A percentile compares a stretch with the other conserved stretches of the same genome.
Evolutionary conservation across 768 basidiomycete genomes (phyloP).

Genomic region (Suillus lakei): DNA sequence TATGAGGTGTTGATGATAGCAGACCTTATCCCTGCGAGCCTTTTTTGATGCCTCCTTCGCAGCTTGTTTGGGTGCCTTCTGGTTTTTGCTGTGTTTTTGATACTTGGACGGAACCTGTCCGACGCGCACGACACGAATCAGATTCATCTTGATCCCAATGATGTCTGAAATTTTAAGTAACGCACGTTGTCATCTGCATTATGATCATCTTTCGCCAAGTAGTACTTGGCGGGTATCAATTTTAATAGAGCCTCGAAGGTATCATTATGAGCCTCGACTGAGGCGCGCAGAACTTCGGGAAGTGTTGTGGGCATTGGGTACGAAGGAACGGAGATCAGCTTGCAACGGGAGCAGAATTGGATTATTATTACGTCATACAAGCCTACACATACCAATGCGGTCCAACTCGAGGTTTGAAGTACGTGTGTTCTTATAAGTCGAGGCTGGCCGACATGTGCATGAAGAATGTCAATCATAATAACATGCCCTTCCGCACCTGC

Average conservation of each 20-base stretch:
- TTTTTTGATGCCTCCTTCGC: slow-evolving; percentile 90
- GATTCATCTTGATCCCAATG: background rate
- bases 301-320: slow-evolving; percentile 53
- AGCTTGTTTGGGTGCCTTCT: slow-evolving; percentile 81
- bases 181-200: slow-evolving; percentile 19
- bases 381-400: too few species aligned
- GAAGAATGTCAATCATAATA: background rate
- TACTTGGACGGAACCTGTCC: slow-evolving; percentile 48
- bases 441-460: background rate
- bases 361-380: background rate
- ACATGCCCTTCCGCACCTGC: background rate
- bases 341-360: background rate
- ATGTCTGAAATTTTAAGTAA: slow-evolving; percentile 1
- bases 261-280: slow-evolving; percentile 73
- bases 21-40: slow-evolving; percentile 85
- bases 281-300: slow-evolving; percentile 50
- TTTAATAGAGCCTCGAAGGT: slow-evolving; percentile 83
- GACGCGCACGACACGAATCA: background rate
- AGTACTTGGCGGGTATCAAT: slow-evolving; percentile 90
- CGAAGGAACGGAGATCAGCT: background rate
- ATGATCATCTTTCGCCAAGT: slow-evolving; percentile 46
- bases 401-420: background rate
- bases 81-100: slow-evolving; percentile 88
- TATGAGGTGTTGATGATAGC: background rate
- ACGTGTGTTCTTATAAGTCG: background rate